A percentile compares a stretch with the other conserved stretches of the same genome.
Conservation (phyloP, 768 basidiomycete genomes). For the Scleroderma bovista region DNA sequence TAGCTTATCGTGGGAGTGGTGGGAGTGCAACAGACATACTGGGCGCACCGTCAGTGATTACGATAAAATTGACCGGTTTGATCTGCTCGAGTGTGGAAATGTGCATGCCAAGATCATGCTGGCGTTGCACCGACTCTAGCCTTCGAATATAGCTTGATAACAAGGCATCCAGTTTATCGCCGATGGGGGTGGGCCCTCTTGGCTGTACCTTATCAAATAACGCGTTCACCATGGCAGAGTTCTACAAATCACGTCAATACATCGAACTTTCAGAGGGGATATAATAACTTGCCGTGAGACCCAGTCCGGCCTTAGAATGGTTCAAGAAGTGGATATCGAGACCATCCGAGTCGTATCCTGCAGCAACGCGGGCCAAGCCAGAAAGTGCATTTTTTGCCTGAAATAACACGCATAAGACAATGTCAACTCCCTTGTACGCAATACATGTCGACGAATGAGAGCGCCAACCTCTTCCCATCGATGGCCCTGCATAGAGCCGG, state of each 20-base stretch:
- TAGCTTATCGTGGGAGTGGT: neutral
- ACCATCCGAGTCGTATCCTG: constrained; percentile 50
- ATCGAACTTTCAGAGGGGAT: neutral
- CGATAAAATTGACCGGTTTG: constrained; percentile 53
- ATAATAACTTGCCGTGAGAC: constrained; percentile 33
- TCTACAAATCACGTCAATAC: constrained; percentile 24
- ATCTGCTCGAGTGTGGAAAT: constrained; percentile 26
- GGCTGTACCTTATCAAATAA: constrained; percentile 45
- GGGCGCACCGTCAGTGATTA: constrained; percentile 61
- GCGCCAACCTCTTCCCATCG: constrained; percentile 46
- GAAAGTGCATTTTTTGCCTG: constrained; percentile 46
- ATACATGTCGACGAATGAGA: neutral
- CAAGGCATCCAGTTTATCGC: constrained; percentile 34
- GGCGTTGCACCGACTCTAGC: constrained; percentile 28
- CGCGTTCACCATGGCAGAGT: constrained; percentile 28
- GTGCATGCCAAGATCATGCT: constrained; percentile 19
- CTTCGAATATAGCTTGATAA: constrained; percentile 33
- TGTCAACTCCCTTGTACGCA: neutral
- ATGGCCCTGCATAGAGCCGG: constrained; percentile 45
- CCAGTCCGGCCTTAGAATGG: constrained; percentile 23
- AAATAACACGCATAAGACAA: too few relatives aligned
- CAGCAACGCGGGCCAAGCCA: constrained; percentile 42
- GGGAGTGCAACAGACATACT: constrained; percentile 32
- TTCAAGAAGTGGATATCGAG: constrained; percentile 64
- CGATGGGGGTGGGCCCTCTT: constrained; percentile 42